Base-by-base conservation (phyloP, 2,329 filamentous ascomycete genomes). In the Sodiomyces alkalinus region DNA sequence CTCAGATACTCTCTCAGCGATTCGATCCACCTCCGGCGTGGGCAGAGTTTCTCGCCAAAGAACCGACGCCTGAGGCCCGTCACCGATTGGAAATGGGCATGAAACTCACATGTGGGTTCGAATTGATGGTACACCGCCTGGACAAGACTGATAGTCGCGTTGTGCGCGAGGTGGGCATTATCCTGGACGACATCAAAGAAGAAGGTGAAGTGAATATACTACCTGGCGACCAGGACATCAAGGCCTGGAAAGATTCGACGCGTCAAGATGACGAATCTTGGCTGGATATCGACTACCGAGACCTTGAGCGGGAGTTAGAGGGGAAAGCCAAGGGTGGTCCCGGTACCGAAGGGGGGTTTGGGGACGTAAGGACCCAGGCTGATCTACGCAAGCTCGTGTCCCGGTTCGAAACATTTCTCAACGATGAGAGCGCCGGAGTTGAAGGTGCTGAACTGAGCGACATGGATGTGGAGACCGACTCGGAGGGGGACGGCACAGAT, bases 311-410 rank as follows among this genome's bases (percentile, higher is more conserved):
- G 17, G 85, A 94, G 47, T 56, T 98, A 2, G 60, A 67, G 17
- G 64, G 67, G 0, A 59, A 55, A 26, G 39, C 39, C 17, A 36
- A 39, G n/a, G 26, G 20, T 28, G 53, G 57, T 24, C 52, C 54
- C 21, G 47, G 44, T 6, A 47, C 55, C 2, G 49, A 61, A 29
- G 52, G 31, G 17, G 63, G 62, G 0, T 74, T 81, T 44, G 79
- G 77, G 2, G 74, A 85, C 45, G 57, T 66, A 4, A 61, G 60
- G 15, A 69, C 75, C 1, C 74, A 86, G 43, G 72, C 74, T 4
- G 79, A 93, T 46, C 59, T 98, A 14, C 75, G 79, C 30, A 87
- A 87, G 45, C 93, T 96, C 48, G 90, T 98, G 1, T 78, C 80
- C 26, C 72, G 83, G n/a, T 96, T 98, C 44, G 85, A 94, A 45